Evolutionary conservation across 1,139 yeast species (phyloP).

Genomic region (Protomyces arabidopsidicola): DNA sequence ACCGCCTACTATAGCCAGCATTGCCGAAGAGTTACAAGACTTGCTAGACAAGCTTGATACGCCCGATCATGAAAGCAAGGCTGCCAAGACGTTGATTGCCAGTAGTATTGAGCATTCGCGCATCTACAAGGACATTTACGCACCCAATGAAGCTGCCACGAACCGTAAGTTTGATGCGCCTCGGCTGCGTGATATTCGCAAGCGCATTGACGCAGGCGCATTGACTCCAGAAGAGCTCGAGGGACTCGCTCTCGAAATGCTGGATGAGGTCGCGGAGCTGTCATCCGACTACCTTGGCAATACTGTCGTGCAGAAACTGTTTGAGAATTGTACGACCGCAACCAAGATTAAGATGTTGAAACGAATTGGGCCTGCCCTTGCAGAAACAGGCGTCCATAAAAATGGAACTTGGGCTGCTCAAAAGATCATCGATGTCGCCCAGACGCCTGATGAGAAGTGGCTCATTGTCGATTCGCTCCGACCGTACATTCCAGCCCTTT

Average conservation of each 20-base stretch:
- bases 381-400: slow-evolving; percentile 91
- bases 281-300: slow-evolving; percentile 93
- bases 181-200: slow-evolving; percentile 57
- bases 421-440: slow-evolving; percentile 76
- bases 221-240: slow-evolving; percentile 59
- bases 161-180: slow-evolving; percentile 80
- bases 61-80: slow-evolving; percentile 34
- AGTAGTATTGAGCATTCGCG: slow-evolving; percentile 37
- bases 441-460: slow-evolving; percentile 62
- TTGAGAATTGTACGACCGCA: slow-evolving; percentile 64
- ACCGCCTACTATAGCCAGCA: slow-evolving; percentile 19
- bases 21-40: slow-evolving; percentile 1
- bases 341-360: slow-evolving; percentile 78
- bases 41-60: slow-evolving; percentile 40
- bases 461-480: slow-evolving; percentile 62
- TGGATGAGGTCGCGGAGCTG: slow-evolving; percentile 83
- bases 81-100: slow-evolving; percentile 33
- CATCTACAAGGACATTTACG: slow-evolving; percentile 32
- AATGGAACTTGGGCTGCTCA: slow-evolving; percentile 99
- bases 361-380: slow-evolving; percentile 69
- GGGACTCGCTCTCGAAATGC: slow-evolving; percentile 76
- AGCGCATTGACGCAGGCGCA: slow-evolving; percentile 47
- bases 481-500: slow-evolving; percentile 78
- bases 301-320: slow-evolving; percentile 88
- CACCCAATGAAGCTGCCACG: slow-evolving; percentile 40